A percentile compares a stretch with the other conserved stretches of the same genome.
phyloP scores from a whole-genome alignment of 129 eudicot species.

The Artemisia argyi region DNA sequence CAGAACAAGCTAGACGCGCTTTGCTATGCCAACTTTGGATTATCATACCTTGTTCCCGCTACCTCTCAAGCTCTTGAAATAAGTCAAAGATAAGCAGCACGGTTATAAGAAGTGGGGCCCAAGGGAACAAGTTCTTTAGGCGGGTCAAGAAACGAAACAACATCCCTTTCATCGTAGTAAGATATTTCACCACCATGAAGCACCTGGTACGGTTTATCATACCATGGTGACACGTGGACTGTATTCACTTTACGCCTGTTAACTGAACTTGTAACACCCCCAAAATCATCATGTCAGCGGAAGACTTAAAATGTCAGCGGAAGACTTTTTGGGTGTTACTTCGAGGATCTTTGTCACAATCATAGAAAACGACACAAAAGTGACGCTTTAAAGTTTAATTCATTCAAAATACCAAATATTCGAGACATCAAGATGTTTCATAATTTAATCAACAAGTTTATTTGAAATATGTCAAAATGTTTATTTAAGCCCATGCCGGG shows the following conservation, averaged over 20 bases:
- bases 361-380: no score
- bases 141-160: constrained; percentile 71
- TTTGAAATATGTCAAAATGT: no score
- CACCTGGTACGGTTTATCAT: constrained; percentile 51
- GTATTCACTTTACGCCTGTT: constrained; percentile 19
- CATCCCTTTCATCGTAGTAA: constrained; percentile 67
- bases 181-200: constrained; percentile 36
- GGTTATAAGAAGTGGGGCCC: constrained; percentile 76
- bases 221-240: constrained; percentile 45
- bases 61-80: constrained; percentile 67
- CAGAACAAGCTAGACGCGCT: constrained; percentile 48
- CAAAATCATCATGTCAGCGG: no score
- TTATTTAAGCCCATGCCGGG: no score
- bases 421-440: no score
- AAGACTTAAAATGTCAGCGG: no score
- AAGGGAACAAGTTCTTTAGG: constrained; percentile 56
- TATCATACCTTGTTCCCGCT: constrained; percentile 67
- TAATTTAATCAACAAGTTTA: no score
- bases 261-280: no score
- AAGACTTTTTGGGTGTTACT: no score
- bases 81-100: constrained; percentile 80
- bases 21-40: constrained; percentile 44
- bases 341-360: no score
- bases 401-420: no score
- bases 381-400: no score